phyloP scores from a whole-genome alignment of 495 filamentous ascomycete species.

The Aspergillus nanangensis region DNA sequence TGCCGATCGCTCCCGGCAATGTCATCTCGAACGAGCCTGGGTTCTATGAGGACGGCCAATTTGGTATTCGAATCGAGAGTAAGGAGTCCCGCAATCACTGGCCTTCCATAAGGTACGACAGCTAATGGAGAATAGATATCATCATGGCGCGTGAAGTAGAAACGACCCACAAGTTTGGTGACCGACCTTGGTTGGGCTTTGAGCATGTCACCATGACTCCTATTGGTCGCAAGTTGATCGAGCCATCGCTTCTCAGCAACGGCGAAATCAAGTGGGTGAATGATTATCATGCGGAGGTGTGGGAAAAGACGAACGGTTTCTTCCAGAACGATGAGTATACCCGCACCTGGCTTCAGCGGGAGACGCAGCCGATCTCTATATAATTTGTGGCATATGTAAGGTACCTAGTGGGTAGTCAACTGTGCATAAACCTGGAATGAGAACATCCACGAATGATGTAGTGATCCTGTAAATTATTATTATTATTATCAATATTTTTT shows the following conservation, averaged over 20 bases:
- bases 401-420: background rate
- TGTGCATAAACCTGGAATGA: too few species aligned
- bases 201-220: slow-evolving; percentile 98
- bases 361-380: slow-evolving; percentile 58
- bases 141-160: slow-evolving; percentile 84
- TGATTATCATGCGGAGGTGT: slow-evolving; percentile 75
- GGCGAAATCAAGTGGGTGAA: slow-evolving; percentile 85
- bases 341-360: slow-evolving; percentile 77
- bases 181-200: slow-evolving; percentile 90
- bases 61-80: slow-evolving; percentile 98
- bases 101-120: too few species aligned
- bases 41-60: slow-evolving; percentile 96
- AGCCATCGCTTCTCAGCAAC: slow-evolving; percentile 65
- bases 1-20: slow-evolving; percentile 83
- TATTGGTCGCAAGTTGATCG: slow-evolving; percentile 85
- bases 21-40: slow-evolving; percentile 93
- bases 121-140: too few species aligned
- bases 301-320: slow-evolving; percentile 75
- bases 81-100: slow-evolving; percentile 27
- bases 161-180: slow-evolving; percentile 83
- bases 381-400: slow-evolving; percentile 10
- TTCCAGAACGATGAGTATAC: slow-evolving; percentile 69
- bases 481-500: too few species aligned
- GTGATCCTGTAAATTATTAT: too few species aligned
- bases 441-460: too few species aligned